Evolutionary conservation across 176 grass and related monocot genomes (phyloP).

Genomic region (Zoysia japonica): DNA sequence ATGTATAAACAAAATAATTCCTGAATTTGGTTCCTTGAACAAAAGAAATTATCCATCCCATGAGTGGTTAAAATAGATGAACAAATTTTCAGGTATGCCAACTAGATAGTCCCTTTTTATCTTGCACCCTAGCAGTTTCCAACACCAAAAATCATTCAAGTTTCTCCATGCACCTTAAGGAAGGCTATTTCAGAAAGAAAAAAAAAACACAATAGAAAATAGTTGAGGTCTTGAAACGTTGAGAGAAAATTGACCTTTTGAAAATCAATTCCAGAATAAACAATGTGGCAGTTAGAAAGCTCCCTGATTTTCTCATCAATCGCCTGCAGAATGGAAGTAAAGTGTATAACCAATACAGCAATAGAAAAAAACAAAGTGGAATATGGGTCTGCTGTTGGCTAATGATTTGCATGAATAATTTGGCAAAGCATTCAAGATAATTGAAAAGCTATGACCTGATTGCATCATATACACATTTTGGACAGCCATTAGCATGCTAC

Average conservation of each 20-base stretch:
- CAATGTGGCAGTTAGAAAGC: constrained; percentile 97
- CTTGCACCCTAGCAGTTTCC: background rate
- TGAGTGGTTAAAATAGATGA: background rate
- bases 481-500: constrained; percentile 32
- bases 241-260: constrained; percentile 71
- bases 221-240: background rate
- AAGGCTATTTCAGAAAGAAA: background rate
- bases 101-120: background rate
- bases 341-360: constrained; percentile 9
- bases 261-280: constrained; percentile 95
- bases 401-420: background rate
- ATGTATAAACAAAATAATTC: constrained; percentile 7
- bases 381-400: background rate
- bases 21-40: background rate
- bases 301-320: constrained; percentile 99
- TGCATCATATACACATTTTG: constrained; percentile 6
- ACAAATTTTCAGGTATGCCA: constrained; percentile 14
- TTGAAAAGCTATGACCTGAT: background rate
- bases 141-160: background rate
- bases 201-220: constrained; percentile 7
- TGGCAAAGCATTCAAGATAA: background rate
- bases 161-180: background rate
- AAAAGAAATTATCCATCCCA: constrained; percentile 3
- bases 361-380: background rate
- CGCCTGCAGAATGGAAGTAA: constrained; percentile 56